Conservation (phyloP, 768 basidiomycete species). For the Pulveroboletus sp. region DNA sequence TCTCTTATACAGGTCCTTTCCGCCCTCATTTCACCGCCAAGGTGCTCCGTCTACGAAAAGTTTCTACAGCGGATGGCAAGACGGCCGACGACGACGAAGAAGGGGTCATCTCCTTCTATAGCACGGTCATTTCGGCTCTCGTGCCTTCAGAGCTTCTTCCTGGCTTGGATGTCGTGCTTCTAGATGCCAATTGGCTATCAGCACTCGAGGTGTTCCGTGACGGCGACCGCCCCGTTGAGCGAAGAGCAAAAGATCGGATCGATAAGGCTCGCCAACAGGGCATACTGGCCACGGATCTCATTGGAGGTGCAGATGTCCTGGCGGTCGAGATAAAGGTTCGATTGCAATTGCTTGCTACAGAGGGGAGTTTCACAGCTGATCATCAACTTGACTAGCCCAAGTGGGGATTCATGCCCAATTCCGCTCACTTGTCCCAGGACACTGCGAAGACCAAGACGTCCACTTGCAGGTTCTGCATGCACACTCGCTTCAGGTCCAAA, state of each 20-base stretch:
- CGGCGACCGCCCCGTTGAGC: constrained; percentile 47
- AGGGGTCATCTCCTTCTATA: constrained; percentile 52
- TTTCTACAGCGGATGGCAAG: constrained; percentile 16
- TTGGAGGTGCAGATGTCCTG: constrained; percentile 53
- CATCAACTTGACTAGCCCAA: constrained; percentile 63
- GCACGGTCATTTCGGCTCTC: constrained; percentile 57
- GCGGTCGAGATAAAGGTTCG: constrained; percentile 90
- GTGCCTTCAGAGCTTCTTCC: constrained; percentile 61
- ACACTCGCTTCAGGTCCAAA: constrained; percentile 50
- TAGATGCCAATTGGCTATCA: constrained; percentile 56
- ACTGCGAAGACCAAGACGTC: constrained; percentile 57
- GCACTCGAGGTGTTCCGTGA: constrained; percentile 45
- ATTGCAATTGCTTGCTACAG: background rate
- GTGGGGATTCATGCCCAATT: constrained; percentile 87
- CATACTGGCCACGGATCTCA: constrained; percentile 76
- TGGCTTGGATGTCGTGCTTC: constrained; percentile 43
- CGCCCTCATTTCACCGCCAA: constrained; percentile 52
- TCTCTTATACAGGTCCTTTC: constrained; percentile 65
- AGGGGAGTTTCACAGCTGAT: constrained; percentile 1
- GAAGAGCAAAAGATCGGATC: constrained; percentile 53
- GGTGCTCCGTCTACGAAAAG: constrained; percentile 77
- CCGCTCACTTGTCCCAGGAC: constrained; percentile 52
- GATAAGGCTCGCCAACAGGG: constrained; percentile 53
- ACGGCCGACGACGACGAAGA: constrained; percentile 36
- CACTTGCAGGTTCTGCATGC: constrained; percentile 92